A percentile compares a stretch with the other conserved stretches of the same genome.
Conservation (phyloP, 805 yeast genomes). For the Hemisphaericaspora nanyangensis region DNA sequence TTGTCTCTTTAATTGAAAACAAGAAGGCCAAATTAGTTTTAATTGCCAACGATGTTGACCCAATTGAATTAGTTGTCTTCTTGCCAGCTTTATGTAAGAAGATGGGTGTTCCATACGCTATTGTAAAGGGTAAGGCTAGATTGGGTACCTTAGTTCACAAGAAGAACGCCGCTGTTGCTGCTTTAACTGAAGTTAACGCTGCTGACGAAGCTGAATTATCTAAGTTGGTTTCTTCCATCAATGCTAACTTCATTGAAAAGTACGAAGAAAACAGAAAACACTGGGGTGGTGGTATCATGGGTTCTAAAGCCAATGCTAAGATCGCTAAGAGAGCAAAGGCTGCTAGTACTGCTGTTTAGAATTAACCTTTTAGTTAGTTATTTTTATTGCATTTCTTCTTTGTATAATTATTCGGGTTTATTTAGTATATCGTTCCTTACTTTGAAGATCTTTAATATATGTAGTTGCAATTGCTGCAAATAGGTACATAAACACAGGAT, state of each 20-base stretch:
- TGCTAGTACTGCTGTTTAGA: slow-evolving; percentile 24
- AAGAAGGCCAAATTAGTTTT: slow-evolving; percentile 96
- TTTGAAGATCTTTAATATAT: not conserved
- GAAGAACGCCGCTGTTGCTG: slow-evolving; percentile 96
- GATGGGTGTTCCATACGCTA: slow-evolving; percentile 88
- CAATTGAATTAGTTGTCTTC: slow-evolving; percentile 95
- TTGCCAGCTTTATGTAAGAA: slow-evolving; percentile 98
- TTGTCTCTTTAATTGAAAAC: slow-evolving; percentile 94
- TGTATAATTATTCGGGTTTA: not conserved
- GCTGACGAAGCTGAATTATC: slow-evolving; percentile 96
- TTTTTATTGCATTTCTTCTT: not conserved
- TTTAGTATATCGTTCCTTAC: not conserved
- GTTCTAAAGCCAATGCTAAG: slow-evolving; percentile 89
- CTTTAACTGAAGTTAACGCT: slow-evolving; percentile 89
- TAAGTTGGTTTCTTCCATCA: slow-evolving; percentile 85
- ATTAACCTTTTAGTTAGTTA: slow-evolving; percentile 1
- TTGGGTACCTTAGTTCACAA: slow-evolving; percentile 80
- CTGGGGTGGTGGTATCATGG: slow-evolving; percentile 99
- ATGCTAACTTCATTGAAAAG: slow-evolving; percentile 89
- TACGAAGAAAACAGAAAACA: slow-evolving; percentile 95
- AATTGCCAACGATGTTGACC: slow-evolving; percentile 99
- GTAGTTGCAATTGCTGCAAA: too few species aligned
- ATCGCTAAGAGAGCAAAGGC: slow-evolving; percentile 70
- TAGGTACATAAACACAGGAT: too few species aligned
- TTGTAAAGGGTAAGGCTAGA: slow-evolving; percentile 45